Percentiles rank a stretch among this genome's conserved stretches.
phyloP scores from a whole-genome alignment of 164 flowering plant species.

The Vitis riparia region DNA sequence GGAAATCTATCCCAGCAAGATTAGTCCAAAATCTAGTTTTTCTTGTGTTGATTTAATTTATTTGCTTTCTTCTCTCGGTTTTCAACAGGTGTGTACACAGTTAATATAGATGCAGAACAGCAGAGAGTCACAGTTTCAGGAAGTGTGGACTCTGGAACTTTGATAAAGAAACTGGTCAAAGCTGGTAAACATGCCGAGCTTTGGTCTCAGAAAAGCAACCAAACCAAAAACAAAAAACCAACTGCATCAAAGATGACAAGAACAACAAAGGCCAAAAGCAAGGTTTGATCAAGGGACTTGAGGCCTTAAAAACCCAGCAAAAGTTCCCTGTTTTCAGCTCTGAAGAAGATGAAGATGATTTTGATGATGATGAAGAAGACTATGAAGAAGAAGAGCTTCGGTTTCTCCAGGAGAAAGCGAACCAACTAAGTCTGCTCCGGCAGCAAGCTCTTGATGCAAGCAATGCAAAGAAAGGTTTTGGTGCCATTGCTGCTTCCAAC shows the following conservation, averaged over 20 bases:
- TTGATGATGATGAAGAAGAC: constrained; percentile 37
- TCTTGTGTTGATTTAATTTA: not conserved
- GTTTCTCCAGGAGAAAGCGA: constrained; percentile 30
- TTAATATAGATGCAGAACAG: constrained; percentile 69
- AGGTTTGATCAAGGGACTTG: constrained; percentile 32
- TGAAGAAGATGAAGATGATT: constrained; percentile 43
- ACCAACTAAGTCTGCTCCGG: constrained; percentile 32
- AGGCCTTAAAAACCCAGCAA: constrained; percentile 50
- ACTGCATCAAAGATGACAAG: constrained; percentile 36
- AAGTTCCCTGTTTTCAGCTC: constrained; percentile 31
- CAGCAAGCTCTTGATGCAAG: constrained; percentile 36
- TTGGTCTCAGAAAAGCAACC: constrained; percentile 60
- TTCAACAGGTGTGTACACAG: constrained; percentile 65
- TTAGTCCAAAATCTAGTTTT: too few relatives aligned
- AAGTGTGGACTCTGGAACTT: constrained; percentile 55
- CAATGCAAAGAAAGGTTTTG: constrained; percentile 24
- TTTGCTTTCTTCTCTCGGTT: not conserved
- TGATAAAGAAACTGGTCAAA: constrained; percentile 65
- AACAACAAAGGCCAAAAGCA: constrained; percentile 46
- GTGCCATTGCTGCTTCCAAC: constrained; percentile 14
- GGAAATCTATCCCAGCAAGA: too few relatives aligned
- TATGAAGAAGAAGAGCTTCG: constrained; percentile 44
- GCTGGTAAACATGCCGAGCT: constrained; percentile 78
- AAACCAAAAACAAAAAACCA: constrained; percentile 44
- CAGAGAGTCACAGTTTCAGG: constrained; percentile 79